Evolutionary conservation across 2,329 filamentous ascomycete genomes (phyloP).

Genomic region (Colletotrichum filicis): DNA sequence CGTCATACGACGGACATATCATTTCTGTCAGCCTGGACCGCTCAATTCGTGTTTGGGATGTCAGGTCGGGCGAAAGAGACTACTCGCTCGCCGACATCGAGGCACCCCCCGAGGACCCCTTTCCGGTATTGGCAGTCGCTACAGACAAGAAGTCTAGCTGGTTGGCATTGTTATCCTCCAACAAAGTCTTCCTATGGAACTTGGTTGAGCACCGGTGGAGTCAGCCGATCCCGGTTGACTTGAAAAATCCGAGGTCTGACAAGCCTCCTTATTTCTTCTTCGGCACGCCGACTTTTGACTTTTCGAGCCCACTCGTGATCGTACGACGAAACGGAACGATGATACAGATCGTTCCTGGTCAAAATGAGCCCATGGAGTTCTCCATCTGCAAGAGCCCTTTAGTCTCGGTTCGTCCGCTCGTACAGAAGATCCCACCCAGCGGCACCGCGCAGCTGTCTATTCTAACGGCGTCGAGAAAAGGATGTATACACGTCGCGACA

Average conservation of each 20-base stretch:
- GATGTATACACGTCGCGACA: conserved; percentile 60
- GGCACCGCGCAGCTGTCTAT: conserved; percentile 42
- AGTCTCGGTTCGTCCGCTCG: conserved; percentile 58
- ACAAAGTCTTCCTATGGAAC: conserved; percentile 72
- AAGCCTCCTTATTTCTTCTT: conserved; percentile 75
- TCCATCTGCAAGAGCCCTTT: conserved; percentile 64
- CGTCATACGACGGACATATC: conserved; percentile 72
- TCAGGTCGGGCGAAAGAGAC: conserved; percentile 55
- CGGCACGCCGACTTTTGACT: conserved; percentile 49
- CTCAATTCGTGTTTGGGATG: conserved; percentile 73
- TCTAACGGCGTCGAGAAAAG: conserved; percentile 61
- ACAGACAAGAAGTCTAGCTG: conserved; percentile 73
- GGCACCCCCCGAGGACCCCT: conserved; percentile 55
- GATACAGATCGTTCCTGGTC: conserved; percentile 64
- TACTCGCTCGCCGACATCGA: conserved; percentile 56
- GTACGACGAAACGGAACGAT: conserved; percentile 74
- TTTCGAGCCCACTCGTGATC: conserved; percentile 64
- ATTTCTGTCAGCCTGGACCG: conserved; percentile 79
- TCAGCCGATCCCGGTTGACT: conserved; percentile 62
- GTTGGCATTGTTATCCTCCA: conserved; percentile 73
- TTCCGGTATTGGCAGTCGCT: conserved; percentile 71
- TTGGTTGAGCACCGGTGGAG: conserved; percentile 67
- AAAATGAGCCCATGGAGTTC: conserved; percentile 53
- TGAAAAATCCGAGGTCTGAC: conserved; percentile 67
- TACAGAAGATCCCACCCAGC: conserved; percentile 54